Percentiles rank a stretch among this genome's conserved stretches.
Conservation (phyloP, 1,284 basidiomycete genomes). For the Heterobasidion occidentale region DNA sequence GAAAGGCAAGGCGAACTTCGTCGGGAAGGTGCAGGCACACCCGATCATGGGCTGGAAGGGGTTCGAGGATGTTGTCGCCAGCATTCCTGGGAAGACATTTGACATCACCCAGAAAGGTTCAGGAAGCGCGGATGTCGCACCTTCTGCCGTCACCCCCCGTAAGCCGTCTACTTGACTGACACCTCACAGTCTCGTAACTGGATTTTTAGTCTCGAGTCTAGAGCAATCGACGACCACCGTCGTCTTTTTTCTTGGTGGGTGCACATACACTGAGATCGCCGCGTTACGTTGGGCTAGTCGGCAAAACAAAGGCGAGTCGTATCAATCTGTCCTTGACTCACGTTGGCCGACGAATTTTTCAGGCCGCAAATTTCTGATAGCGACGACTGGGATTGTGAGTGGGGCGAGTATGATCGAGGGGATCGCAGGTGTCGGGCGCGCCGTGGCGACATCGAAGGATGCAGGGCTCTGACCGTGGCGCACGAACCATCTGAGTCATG, state of each 20-base stretch:
- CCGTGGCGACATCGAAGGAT: conserved; percentile 20
- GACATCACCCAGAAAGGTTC: conserved; percentile 63
- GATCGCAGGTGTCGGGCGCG: conserved; percentile 40
- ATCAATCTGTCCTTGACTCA: conserved; percentile 3
- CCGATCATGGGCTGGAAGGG: conserved; percentile 95
- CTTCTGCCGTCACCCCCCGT: conserved; percentile 34
- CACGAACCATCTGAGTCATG: not conserved
- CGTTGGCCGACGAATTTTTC: not conserved
- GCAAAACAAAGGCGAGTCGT: conserved; percentile 64
- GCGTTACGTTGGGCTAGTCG: conserved; percentile 87
- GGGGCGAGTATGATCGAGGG: conserved; percentile 68
- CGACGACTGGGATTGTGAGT: conserved; percentile 83
- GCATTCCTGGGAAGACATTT: conserved; percentile 80
- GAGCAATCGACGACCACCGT: conserved; percentile 73
- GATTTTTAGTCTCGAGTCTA: conserved; percentile 32
- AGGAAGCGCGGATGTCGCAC: conserved; percentile 21
- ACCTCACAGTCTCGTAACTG: not conserved
- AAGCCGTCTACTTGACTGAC: conserved; percentile 18
- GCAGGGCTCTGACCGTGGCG: conserved; percentile 19
- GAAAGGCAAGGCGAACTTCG: conserved; percentile 19
- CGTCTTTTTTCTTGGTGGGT: conserved; percentile 97
- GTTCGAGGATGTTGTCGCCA: conserved; percentile 83
- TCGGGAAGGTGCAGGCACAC: conserved; percentile 66
- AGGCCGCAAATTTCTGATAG: conserved; percentile 83
- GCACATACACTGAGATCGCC: conserved; percentile 95